Base-by-base conservation (phyloP, 495 filamentous ascomycete species). In the Talaromyces liani region DNA sequence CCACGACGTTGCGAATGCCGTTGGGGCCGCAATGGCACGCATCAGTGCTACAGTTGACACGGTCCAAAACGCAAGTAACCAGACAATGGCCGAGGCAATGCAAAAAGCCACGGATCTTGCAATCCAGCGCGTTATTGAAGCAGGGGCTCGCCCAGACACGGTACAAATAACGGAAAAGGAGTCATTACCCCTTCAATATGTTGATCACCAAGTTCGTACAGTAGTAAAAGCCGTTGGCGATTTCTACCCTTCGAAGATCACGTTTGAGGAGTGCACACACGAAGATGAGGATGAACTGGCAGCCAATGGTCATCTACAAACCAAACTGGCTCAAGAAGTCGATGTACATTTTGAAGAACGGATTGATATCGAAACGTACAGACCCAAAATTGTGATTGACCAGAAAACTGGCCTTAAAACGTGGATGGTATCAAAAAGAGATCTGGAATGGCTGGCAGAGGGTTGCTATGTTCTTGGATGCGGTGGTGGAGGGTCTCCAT, bases 391-490 rank as follows among this genome's bases (percentile, higher is more conserved):
- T 7, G 29, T 7, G 29, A 31, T 31, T 31, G 29, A 31, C 29
- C 29, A 4, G 29, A 62, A 67, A 36, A 55, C 66, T 20, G 20
- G 27, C 1, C 29, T 31, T 31, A 31, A 31, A 31, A 54, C 39
- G 69, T 82, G 47, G 86, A 84, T 85, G 75, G 81, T 71, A 63
- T 87, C 62, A 74, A 75, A 83, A 53, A 82, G 79, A 0, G 85
- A 88, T 69, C 74, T 87, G 5, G 47, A 69, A 12, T 88, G 81
- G 73, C 82, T 88, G 22, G 73, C 81, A 1, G 79, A 77, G 24
- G 86, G 86, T 1, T 84, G 83, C 66, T 84, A 85, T 63, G 80
- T 88, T 61, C 80, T 88, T 14, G 86, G 85, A 5, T 84, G 81
- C 1, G 86, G 84, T 7, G 71, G 71, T 8, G 85, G 85, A 0